phyloP scores from a whole-genome alignment of 2,329 filamentous ascomycete genomes.

The Fusarium paranaense region DNA sequence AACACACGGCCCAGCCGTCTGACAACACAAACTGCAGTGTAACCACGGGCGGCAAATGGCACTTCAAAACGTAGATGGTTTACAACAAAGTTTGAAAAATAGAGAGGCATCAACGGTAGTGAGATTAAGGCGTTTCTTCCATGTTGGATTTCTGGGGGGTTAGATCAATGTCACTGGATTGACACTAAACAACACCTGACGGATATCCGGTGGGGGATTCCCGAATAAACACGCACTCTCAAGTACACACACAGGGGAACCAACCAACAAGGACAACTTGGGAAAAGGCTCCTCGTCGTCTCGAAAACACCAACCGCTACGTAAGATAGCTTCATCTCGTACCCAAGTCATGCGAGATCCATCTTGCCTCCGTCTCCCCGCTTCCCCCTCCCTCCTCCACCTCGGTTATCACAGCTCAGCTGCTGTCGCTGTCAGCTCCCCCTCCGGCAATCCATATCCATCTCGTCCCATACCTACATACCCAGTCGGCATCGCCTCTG shows the following conservation, averaged over 20 bases:
- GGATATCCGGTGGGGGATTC: neutral
- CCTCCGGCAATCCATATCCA: neutral
- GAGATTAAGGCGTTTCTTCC: neutral
- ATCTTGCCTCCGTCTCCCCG: neutral
- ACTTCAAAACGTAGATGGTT: conserved; percentile 13
- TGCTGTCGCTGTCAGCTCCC: neutral
- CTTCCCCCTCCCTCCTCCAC: neutral
- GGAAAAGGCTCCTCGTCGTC: neutral
- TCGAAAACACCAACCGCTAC: neutral
- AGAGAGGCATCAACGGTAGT: neutral
- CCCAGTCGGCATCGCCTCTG: neutral
- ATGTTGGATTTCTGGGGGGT: neutral
- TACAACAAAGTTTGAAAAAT: conserved; percentile 7
- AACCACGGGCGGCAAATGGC: conserved; percentile 28
- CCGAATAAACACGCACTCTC: neutral
- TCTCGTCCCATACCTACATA: neutral
- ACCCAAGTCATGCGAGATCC: neutral
- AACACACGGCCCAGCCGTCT: neutral
- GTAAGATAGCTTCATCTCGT: neutral
- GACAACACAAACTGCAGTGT: conserved; percentile 21
- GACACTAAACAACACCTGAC: neutral
- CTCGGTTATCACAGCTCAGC: neutral
- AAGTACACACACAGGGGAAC: neutral
- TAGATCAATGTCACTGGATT: neutral
- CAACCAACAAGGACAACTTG: neutral